Conservation (phyloP, 2,329 filamentous ascomycete species). For the Ophiosphaerella narmari region DNA sequence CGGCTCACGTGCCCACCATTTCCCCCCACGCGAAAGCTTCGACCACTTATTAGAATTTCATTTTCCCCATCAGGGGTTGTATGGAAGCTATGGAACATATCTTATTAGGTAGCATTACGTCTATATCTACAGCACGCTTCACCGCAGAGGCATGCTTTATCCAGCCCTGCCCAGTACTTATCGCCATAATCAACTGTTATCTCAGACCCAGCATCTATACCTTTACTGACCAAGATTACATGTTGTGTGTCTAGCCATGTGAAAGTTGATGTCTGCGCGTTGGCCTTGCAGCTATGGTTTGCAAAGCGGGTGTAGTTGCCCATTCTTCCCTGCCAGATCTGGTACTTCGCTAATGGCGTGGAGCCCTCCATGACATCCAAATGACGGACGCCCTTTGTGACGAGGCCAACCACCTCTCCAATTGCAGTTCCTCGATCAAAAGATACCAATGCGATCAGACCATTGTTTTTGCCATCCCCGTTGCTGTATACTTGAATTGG, state of each 20-base stretch:
- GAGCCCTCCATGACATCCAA: slow-evolving; percentile 60
- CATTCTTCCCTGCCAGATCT: slow-evolving; percentile 62
- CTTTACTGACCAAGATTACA: slow-evolving; percentile 61
- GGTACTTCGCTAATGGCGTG: slow-evolving; percentile 59
- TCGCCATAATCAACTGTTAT: slow-evolving; percentile 64
- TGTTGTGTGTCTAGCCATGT: slow-evolving; percentile 61
- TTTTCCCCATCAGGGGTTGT: too few species aligned
- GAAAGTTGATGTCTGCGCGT: slow-evolving; percentile 62
- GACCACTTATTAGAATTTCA: too few species aligned
- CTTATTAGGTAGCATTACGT: slow-evolving; percentile 6
- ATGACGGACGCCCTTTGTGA: slow-evolving; percentile 58
- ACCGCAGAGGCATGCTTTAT: slow-evolving; percentile 61
- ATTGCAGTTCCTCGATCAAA: slow-evolving; percentile 60
- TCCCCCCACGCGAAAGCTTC: too few species aligned
- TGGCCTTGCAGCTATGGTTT: slow-evolving; percentile 63
- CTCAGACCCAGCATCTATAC: slow-evolving; percentile 58
- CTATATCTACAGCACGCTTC: slow-evolving; percentile 57
- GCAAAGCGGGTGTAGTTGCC: slow-evolving; percentile 65
- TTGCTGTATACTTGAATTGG: slow-evolving; percentile 61
- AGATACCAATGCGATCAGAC: slow-evolving; percentile 51
- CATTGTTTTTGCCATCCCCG: slow-evolving; percentile 59
- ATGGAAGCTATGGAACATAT: neutral
- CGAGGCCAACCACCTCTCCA: slow-evolving; percentile 61
- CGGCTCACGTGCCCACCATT: too few species aligned
- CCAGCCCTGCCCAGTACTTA: slow-evolving; percentile 61